Percentiles rank a stretch among this genome's conserved stretches.
Evolutionary conservation across 2,329 filamentous ascomycete species (phyloP).

Genomic region (Xylariaceae sp.): DNA sequence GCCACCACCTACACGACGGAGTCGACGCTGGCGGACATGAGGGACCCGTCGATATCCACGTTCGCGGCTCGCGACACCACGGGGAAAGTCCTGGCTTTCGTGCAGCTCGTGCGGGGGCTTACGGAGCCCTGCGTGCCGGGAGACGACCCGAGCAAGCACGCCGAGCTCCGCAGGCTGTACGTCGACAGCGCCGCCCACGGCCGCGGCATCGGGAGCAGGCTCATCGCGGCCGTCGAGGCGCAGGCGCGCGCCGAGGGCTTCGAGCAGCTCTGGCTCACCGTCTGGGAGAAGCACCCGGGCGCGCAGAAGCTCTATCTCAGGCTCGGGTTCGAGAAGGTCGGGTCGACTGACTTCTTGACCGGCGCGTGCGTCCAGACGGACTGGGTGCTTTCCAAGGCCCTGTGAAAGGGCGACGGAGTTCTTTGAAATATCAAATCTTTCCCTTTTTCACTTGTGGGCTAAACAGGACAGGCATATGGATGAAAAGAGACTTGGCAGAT

Average conservation of each 20-base stretch:
- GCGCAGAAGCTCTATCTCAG: conserved; percentile 23
- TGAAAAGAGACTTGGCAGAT: too few species aligned
- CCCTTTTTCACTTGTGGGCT: neutral
- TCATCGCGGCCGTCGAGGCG: conserved; percentile 23
- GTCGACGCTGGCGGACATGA: conserved; percentile 18
- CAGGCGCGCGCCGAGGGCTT: conserved; percentile 25
- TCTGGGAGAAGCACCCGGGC: conserved; percentile 24
- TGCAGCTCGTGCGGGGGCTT: conserved; percentile 23
- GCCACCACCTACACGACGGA: conserved; percentile 20
- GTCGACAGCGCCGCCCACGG: conserved; percentile 26
- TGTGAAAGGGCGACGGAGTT: conserved; percentile 8
- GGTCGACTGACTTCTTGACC: conserved; percentile 19
- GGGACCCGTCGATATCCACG: conserved; percentile 17
- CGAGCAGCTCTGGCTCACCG: conserved; percentile 25
- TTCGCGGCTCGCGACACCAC: conserved; percentile 21
- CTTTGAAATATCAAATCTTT: too few species aligned
- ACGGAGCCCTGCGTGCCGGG: conserved; percentile 20
- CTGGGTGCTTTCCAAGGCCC: conserved; percentile 20
- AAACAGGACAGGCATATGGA: neutral
- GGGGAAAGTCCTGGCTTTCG: conserved; percentile 22
- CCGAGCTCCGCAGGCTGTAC: conserved; percentile 27
- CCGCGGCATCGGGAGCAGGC: conserved; percentile 24
- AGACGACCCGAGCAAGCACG: conserved; percentile 17
- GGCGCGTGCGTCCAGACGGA: conserved; percentile 24
- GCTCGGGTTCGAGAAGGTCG: conserved; percentile 22